Evolutionary conservation across 2,329 filamentous ascomycete genomes (phyloP).

Genomic region (Acephala macrosclerotiorum): DNA sequence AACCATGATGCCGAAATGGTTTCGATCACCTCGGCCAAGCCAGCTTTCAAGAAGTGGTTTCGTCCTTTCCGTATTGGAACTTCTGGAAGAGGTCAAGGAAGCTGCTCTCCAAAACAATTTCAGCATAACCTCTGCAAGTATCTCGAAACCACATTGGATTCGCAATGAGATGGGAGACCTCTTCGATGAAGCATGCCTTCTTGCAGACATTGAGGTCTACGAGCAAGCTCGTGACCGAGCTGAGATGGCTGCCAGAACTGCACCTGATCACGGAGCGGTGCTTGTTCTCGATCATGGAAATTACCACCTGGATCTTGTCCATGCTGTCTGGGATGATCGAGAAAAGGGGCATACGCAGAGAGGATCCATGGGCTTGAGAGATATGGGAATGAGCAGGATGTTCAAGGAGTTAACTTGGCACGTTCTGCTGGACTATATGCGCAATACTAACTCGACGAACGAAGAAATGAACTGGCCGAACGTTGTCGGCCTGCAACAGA

Average conservation of each 20-base stretch:
- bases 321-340: neutral
- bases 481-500: neutral
- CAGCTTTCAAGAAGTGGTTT: slow-evolving; percentile 19
- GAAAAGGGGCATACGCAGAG: neutral
- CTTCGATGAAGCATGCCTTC: slow-evolving; percentile 29
- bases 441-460: slow-evolving; percentile 17
- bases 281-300: slow-evolving; percentile 28
- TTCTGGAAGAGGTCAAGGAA: slow-evolving; percentile 26
- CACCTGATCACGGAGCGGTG: neutral
- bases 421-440: neutral
- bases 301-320: slow-evolving; percentile 23
- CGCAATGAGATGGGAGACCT: slow-evolving; percentile 24
- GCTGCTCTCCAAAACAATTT: slow-evolving; percentile 20
- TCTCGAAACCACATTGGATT: slow-evolving; percentile 21
- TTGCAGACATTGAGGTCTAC: slow-evolving; percentile 27
- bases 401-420: neutral
- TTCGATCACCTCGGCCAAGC: neutral
- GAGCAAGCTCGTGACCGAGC: slow-evolving; percentile 20
- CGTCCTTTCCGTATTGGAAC: slow-evolving; percentile 19
- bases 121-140: slow-evolving; percentile 27
- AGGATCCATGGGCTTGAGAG: neutral
- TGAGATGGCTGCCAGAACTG: slow-evolving; percentile 18
- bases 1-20: slow-evolving; percentile 22
- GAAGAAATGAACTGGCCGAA: slow-evolving; percentile 2
- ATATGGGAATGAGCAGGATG: slow-evolving; percentile 4